Percentiles rank a stretch among this genome's conserved stretches.
Evolutionary conservation across 2,329 filamentous ascomycete species (phyloP).

Genomic region (Neonectria magnoliae): DNA sequence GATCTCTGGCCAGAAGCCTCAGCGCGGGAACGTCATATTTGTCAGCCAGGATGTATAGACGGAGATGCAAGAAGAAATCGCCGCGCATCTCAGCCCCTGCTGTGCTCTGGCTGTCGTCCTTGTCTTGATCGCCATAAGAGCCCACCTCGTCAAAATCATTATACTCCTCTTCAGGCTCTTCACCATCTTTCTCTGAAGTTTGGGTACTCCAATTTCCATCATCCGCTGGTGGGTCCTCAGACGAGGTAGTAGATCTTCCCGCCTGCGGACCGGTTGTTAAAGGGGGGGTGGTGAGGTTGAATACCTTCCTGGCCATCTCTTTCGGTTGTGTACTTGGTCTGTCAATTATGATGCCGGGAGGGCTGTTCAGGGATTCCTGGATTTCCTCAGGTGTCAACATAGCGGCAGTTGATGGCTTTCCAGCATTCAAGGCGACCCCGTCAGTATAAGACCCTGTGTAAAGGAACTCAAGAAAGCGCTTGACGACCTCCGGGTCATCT

Average conservation of each 20-base stretch:
- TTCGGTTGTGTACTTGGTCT: no score
- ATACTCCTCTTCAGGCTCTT: conserved; percentile 23
- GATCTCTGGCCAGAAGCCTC: conserved; percentile 41
- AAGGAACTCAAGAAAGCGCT: conserved; percentile 44
- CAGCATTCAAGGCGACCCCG: not conserved
- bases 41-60: conserved; percentile 49
- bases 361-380: conserved; percentile 1
- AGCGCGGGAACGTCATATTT: conserved; percentile 49
- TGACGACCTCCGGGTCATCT: conserved; percentile 42
- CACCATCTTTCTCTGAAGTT: not conserved
- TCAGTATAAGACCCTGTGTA: conserved; percentile 41
- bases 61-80: conserved; percentile 33
- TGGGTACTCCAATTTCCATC: not conserved
- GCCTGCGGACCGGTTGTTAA: not conserved
- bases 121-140: not conserved
- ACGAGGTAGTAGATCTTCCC: not conserved
- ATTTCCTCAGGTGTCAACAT: conserved; percentile 14
- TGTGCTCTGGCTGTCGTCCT: not conserved
- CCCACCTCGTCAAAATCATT: conserved; percentile 12
- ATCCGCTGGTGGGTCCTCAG: not conserved
- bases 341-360: conserved; percentile 14
- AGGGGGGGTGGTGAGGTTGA: not conserved
- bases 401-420: not conserved
- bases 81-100: not conserved
- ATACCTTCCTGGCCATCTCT: no score